A percentile compares a stretch with the other conserved stretches of the same genome.
phyloP scores from a whole-genome alignment of 176 grass and related monocot species.

The Saccharum officinarum region DNA sequence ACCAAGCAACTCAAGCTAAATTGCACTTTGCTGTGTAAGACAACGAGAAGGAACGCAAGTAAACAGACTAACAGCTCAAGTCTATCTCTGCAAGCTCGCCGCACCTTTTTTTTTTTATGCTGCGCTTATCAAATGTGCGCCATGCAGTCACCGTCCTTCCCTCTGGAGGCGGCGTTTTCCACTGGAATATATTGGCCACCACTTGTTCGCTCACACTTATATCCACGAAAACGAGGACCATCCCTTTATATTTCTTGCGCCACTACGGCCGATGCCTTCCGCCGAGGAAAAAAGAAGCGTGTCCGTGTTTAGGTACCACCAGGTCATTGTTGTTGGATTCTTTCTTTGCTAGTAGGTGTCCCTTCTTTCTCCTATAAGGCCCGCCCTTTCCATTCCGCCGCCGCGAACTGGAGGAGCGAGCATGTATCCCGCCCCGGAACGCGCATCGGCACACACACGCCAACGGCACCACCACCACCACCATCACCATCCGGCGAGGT shows the following conservation, averaged over 20 bases:
- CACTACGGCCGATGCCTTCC: slow-evolving; percentile 40
- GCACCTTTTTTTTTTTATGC: not conserved
- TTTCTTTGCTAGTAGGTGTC: slow-evolving; percentile 4
- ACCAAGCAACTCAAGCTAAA: not conserved
- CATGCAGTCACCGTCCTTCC: not conserved
- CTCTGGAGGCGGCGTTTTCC: slow-evolving; percentile 6
- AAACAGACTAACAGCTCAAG: not conserved
- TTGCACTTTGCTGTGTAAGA: not conserved
- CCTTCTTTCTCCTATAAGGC: slow-evolving; percentile 32
- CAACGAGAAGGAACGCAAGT: not conserved
- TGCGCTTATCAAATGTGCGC: slow-evolving; percentile 25
- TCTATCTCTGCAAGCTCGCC: not conserved
- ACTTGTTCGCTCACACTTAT: slow-evolving; percentile 32
- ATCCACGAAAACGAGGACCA: slow-evolving; percentile 58
- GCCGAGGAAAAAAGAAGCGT: slow-evolving; percentile 27
- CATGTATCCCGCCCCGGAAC: slow-evolving; percentile 41
- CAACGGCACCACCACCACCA: not conserved
- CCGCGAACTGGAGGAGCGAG: slow-evolving; percentile 29
- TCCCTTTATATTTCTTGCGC: slow-evolving; percentile 36
- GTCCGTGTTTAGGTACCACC: slow-evolving; percentile 33
- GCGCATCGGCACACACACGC: not conserved
- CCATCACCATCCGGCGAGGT: not conserved
- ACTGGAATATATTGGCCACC: slow-evolving; percentile 55
- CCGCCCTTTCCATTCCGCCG: slow-evolving; percentile 11
- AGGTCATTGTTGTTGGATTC: slow-evolving; percentile 51